These are phyloP conservation scores for Eugenia klotzschiana DNA, from an alignment of 441 rosid species.

Conservation along the genomic window DNA sequence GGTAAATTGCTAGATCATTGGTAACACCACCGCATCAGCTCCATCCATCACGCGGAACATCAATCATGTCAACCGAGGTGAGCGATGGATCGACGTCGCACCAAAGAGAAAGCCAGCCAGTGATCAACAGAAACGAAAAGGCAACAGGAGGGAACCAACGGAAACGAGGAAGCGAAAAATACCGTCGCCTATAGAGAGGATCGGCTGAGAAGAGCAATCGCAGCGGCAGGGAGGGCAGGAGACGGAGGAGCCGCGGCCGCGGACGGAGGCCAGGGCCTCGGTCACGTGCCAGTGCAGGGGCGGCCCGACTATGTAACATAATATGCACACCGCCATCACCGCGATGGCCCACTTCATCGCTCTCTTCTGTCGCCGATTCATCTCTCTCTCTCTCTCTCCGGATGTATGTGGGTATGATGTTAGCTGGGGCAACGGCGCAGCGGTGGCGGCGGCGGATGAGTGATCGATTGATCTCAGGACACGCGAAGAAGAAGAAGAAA, in stretches of 20 bases:
- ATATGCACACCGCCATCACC: conserved; percentile 10
- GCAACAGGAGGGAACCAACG: neutral
- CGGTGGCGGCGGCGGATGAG: neutral
- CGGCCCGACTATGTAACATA: conserved; percentile 18
- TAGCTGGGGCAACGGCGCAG: neutral
- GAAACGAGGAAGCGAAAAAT: neutral
- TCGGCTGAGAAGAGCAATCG: conserved; percentile 24
- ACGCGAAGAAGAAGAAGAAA: neutral
- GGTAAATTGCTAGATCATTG: neutral
- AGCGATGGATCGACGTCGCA: neutral
- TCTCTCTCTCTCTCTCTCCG: neutral
- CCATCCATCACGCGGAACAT: neutral
- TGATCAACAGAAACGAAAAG: neutral
- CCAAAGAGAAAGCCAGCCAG: neutral
- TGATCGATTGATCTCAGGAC: neutral
- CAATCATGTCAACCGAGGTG: neutral
- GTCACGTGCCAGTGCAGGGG: conserved; percentile 11
- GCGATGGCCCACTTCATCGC: neutral
- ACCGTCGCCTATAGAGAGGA: conserved; percentile 10
- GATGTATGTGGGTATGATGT: neutral
- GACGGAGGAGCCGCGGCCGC: neutral
- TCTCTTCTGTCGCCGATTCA: neutral
- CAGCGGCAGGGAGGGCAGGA: conserved; percentile 34
- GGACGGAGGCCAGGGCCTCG: conserved; percentile 4
- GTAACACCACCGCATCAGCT: neutral